A percentile compares a stretch with the other conserved stretches of the same genome.
Evolutionary conservation across 1,284 basidiomycete species (phyloP).

Genomic region (Testicularia cyperi): DNA sequence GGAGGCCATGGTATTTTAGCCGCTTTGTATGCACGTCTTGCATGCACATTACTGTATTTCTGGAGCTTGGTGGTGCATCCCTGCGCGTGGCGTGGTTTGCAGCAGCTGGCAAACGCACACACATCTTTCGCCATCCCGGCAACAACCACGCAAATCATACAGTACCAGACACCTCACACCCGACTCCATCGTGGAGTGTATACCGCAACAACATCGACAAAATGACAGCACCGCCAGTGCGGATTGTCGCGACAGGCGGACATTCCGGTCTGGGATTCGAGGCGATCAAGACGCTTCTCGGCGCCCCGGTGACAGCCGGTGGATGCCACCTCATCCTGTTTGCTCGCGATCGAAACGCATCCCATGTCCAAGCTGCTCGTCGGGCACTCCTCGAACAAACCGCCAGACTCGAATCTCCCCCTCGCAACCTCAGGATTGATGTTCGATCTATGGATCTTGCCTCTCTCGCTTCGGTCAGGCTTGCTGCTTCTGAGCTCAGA

Average conservation of each 20-base stretch:
- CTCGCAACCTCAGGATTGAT: conserved; percentile 1
- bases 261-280: conserved; percentile 35
- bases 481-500: conserved; percentile 18
- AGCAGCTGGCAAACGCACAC: too few relatives aligned
- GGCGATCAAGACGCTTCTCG: conserved; percentile 30
- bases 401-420: background rate
- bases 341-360: conserved; percentile 8
- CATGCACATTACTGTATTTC: too few relatives aligned
- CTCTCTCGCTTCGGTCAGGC: conserved; percentile 18
- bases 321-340: conserved; percentile 14
- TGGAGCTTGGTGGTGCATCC: too few relatives aligned
- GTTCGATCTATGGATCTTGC: conserved; percentile 18
- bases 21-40: too few relatives aligned
- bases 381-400: conserved; percentile 4
- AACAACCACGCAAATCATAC: too few relatives aligned
- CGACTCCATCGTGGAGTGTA: too few relatives aligned
- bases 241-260: conserved; percentile 31
- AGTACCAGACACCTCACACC: too few relatives aligned
- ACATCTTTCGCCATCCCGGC: too few relatives aligned
- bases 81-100: too few relatives aligned
- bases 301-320: conserved; percentile 3
- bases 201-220: too few relatives aligned
- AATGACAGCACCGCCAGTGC: too few relatives aligned
- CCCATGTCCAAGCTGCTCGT: conserved; percentile 2
- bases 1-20: too few relatives aligned